Evolutionary conservation across 129 eudicot genomes (phyloP).

Genomic region (Sambucus nigra): DNA sequence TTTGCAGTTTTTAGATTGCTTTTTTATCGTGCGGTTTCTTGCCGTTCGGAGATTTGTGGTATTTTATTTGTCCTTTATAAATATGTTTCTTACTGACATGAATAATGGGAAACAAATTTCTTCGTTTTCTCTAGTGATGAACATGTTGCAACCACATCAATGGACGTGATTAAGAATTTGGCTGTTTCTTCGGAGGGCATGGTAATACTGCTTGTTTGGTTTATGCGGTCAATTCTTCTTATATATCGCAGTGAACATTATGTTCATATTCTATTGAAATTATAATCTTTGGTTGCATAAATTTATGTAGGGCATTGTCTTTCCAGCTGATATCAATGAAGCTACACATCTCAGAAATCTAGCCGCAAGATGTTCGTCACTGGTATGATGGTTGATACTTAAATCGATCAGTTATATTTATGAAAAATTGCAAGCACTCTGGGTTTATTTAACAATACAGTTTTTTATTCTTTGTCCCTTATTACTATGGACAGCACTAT

Average conservation of each 20-base stretch:
- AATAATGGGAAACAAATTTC: background rate
- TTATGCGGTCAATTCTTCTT: constrained; percentile 3
- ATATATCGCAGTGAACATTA: background rate
- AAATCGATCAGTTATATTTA: background rate
- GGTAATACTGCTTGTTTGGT: constrained; percentile 26
- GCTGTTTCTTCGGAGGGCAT: constrained; percentile 57
- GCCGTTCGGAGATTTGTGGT: constrained; percentile 1
- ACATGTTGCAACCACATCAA: constrained; percentile 70
- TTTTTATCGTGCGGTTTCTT: constrained; percentile 3
- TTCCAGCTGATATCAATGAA: constrained; percentile 49
- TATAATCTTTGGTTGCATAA: constrained; percentile 9
- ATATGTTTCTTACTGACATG: background rate
- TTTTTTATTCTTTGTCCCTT: too few relatives aligned
- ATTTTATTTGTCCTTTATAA: background rate
- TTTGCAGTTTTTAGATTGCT: background rate
- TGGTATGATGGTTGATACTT: constrained; percentile 36
- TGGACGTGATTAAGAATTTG: constrained; percentile 58
- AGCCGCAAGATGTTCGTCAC: constrained; percentile 64
- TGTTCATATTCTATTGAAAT: constrained; percentile 4
- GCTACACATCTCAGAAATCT: constrained; percentile 54
- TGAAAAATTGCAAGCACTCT: background rate
- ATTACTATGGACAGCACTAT: too few relatives aligned
- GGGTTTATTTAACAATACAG: background rate
- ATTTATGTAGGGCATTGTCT: constrained; percentile 51
- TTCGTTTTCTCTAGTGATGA: constrained; percentile 45